These are phyloP conservation scores for Pseudozyma flocculosa DNA, from an alignment of 1,284 basidiomycete genomes.

Conservation along the genomic window DNA sequence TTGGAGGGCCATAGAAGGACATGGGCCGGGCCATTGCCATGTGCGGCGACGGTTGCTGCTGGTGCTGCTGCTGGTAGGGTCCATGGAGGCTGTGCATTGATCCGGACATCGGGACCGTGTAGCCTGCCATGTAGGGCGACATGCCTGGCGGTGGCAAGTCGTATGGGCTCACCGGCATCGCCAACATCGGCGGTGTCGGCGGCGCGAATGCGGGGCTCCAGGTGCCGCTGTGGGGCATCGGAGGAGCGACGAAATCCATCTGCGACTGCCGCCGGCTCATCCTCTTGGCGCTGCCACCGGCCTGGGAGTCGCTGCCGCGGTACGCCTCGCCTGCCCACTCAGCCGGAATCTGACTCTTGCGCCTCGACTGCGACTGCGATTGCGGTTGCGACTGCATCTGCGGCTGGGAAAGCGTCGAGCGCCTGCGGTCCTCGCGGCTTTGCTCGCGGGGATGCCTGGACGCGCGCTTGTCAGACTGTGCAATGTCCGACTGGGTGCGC, in stretches of 20 bases:
- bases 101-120: neutral
- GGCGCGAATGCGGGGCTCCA: slow-evolving; percentile 9
- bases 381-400: neutral
- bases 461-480: neutral
- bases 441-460: neutral
- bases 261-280: neutral
- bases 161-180: slow-evolving; percentile 4
- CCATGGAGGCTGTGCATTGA: neutral
- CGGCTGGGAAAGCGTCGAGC: neutral
- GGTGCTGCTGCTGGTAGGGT: no score
- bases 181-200: slow-evolving; percentile 7
- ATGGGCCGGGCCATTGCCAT: neutral
- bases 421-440: neutral
- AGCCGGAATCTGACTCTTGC: neutral
- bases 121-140: slow-evolving; percentile 1
- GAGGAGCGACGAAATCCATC: neutral
- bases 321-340: neutral
- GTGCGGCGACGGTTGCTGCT: neutral
- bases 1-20: neutral
- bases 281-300: neutral
- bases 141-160: slow-evolving; percentile 6
- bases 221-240: neutral
- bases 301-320: neutral
- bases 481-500: neutral
- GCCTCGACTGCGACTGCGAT: neutral